These are phyloP conservation scores for Verticillium nonalfalfae DNA, from an alignment of 2,329 filamentous ascomycete genomes.

Conservation along the genomic window DNA sequence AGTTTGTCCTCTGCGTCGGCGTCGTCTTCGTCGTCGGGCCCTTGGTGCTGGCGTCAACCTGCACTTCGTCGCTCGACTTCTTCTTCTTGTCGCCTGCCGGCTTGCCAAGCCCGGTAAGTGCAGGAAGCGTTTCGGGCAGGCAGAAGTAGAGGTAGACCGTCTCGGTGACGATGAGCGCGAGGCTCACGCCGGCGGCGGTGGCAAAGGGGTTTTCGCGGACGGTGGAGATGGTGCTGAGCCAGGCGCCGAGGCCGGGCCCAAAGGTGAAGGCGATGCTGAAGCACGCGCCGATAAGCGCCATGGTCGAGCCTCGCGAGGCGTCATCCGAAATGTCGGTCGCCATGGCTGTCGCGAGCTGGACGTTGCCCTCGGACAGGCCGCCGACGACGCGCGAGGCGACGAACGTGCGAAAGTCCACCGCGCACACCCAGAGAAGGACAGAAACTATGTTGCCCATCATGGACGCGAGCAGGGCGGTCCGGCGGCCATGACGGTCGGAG, in stretches of 20 bases:
- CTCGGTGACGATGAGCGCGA: conserved; percentile 79
- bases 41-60: conserved; percentile 16
- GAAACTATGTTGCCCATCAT: conserved; percentile 93
- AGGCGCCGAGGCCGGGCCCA: conserved; percentile 86
- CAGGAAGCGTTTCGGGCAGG: conserved; percentile 81
- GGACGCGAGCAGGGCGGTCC: conserved; percentile 79
- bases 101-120: conserved; percentile 31
- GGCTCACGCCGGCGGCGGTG: conserved; percentile 80
- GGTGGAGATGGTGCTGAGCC: conserved; percentile 67
- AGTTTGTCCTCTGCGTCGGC: conserved; percentile 62
- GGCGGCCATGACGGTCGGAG: conserved; percentile 82
- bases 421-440: conserved; percentile 89
- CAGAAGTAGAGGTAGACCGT: conserved; percentile 79
- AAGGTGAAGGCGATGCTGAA: conserved; percentile 98
- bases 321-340: conserved; percentile 93
- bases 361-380: conserved; percentile 91
- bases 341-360: conserved; percentile 93
- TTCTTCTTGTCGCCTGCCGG: conserved; percentile 18
- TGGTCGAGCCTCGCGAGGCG: conserved; percentile 76
- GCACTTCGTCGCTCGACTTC: conserved; percentile 7
- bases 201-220: conserved; percentile 91
- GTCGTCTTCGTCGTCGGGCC: not conserved
- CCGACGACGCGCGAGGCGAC: conserved; percentile 89
- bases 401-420: conserved; percentile 92
- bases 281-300: conserved; percentile 93